Evolutionary conservation across 2,329 filamentous ascomycete genomes (phyloP).

Genomic region (Tolypocladium inflatum): DNA sequence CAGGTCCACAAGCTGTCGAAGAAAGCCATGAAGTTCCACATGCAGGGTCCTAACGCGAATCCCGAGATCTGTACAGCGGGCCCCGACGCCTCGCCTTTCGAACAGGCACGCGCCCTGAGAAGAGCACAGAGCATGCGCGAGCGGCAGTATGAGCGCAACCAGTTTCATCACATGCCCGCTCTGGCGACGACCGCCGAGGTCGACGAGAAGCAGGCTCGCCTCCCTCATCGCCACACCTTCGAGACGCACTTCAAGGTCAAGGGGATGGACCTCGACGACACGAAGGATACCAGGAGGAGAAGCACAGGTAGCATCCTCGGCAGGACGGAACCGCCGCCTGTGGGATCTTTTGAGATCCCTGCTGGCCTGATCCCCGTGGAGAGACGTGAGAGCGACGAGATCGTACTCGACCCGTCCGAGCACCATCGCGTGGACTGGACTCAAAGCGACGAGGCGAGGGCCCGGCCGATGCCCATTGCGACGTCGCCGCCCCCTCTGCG

Average conservation of each 20-base stretch:
- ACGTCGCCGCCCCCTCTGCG: slow-evolving; percentile 21
- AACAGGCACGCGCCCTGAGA: slow-evolving; percentile 25
- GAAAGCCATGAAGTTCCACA: slow-evolving; percentile 30
- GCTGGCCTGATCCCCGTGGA: slow-evolving; percentile 1
- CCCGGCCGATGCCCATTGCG: slow-evolving; percentile 3
- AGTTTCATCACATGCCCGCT: slow-evolving; percentile 29
- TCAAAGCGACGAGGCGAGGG: slow-evolving; percentile 39
- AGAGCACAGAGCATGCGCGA: slow-evolving; percentile 29
- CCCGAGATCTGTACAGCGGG: slow-evolving; percentile 11
- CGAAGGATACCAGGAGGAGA: slow-evolving; percentile 18
- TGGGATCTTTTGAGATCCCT: slow-evolving; percentile 1
- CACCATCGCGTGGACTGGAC: slow-evolving; percentile 47
- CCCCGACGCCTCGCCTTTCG: slow-evolving; percentile 19
- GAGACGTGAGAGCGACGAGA: not conserved
- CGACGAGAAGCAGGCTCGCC: slow-evolving; percentile 12
- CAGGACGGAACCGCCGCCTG: slow-evolving; percentile 6
- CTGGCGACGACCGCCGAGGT: slow-evolving; percentile 26
- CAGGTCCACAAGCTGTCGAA: slow-evolving; percentile 34
- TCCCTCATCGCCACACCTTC: slow-evolving; percentile 20
- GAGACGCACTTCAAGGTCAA: slow-evolving; percentile 12
- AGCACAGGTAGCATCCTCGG: slow-evolving; percentile 27
- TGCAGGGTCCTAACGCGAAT: slow-evolving; percentile 18
- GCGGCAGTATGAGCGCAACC: slow-evolving; percentile 28
- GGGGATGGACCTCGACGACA: slow-evolving; percentile 4
- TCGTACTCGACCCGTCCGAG: slow-evolving; percentile 15